Percentiles rank a stretch among this genome's conserved stretches.
phyloP scores from a whole-genome alignment of 805 yeast species.

The Hanseniaspora jakobsenii region DNA sequence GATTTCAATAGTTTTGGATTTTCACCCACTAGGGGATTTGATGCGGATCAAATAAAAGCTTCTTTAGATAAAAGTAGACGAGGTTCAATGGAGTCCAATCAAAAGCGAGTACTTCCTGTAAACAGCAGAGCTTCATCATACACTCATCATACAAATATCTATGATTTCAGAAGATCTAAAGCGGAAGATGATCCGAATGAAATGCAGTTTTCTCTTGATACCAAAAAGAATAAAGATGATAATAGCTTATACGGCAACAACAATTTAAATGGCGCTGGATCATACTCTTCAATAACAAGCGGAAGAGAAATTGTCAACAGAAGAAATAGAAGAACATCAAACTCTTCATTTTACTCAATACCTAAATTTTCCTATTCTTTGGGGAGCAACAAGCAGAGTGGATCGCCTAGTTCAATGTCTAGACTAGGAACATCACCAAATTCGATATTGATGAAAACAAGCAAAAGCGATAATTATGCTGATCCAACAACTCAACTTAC shows the following conservation, averaged over 20 bases:
- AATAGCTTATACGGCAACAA: too few species aligned
- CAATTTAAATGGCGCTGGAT: slow-evolving; percentile 9
- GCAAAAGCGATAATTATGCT: slow-evolving; percentile 23
- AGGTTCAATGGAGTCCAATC: slow-evolving; percentile 8
- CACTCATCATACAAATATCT: slow-evolving; percentile 1
- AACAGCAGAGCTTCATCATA: slow-evolving; percentile 9
- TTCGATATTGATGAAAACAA: slow-evolving; percentile 16
- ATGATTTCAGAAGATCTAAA: too few species aligned
- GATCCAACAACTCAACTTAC: slow-evolving; percentile 26
- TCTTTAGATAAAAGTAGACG: slow-evolving; percentile 20
- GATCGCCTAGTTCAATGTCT: slow-evolving; percentile 1
- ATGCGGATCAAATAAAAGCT: slow-evolving; percentile 25
- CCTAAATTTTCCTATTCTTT: slow-evolving; percentile 21
- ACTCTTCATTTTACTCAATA: slow-evolving; percentile 8
- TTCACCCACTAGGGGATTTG: slow-evolving; percentile 12
- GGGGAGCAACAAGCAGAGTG: slow-evolving; percentile 18
- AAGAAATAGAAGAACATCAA: slow-evolving; percentile 19
- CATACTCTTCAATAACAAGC: slow-evolving; percentile 9
- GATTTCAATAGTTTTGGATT: slow-evolving; percentile 12
- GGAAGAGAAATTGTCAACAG: slow-evolving; percentile 9
- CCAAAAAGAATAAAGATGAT: too few species aligned
- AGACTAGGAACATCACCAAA: slow-evolving; percentile 3
- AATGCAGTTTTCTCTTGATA: slow-evolving; percentile 7
- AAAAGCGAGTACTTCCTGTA: background rate
- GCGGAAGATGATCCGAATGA: slow-evolving; percentile 3